Evolutionary conservation across 192 early-diverging fungal species (phyloP), one percentile per base, ranked within the genome.

Genomic region (Radiomyces spectabilis): DNA sequence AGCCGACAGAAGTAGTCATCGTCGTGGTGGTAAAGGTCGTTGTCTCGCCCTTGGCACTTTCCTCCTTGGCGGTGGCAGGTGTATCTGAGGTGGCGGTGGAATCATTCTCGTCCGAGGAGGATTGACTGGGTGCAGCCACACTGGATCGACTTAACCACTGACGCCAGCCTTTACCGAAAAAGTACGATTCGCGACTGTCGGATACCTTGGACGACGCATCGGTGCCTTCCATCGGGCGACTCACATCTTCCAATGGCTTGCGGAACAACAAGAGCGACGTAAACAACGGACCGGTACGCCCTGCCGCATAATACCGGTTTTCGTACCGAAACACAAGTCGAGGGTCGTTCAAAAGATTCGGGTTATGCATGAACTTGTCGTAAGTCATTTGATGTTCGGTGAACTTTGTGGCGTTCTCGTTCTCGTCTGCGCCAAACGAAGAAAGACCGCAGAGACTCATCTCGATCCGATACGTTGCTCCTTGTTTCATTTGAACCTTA

Each of bases 251-350:
- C n/a, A 87, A 60, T 4, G 77, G 71, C 52, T 84, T 79, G 8
- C 75, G 66, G 64, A 78, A 87, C 1, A 80, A 72, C 4, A 82
- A 55, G 7, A 78, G 60, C 7, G 82, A 71, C 2, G 73, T 59
- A 19, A 93, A 56, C 25, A 84, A 63, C 18, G 88, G 86, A 9
- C 69, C 77, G n/a, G 83, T 38, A 57, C 13, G 57, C 40, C 80
- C 84, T 80, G 45, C 37, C 10, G 74, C 68, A 46, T 80, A 83
- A 57, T 87, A 91, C 9, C 72, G 65, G 25, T 75, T 71, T 35
- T 82, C 61, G 43, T 84, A 75, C 25, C 72, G 71, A 31, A 81
- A 55, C 8, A 85, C 69, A 0, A 86, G 63, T 16, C 57, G 47
- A 22, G 78, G 62, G 47, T 85, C 74, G 45, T 53, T 67, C 1